Conservation (phyloP, 2,329 filamentous ascomycete genomes). For the Penicillium sp. region DNA sequence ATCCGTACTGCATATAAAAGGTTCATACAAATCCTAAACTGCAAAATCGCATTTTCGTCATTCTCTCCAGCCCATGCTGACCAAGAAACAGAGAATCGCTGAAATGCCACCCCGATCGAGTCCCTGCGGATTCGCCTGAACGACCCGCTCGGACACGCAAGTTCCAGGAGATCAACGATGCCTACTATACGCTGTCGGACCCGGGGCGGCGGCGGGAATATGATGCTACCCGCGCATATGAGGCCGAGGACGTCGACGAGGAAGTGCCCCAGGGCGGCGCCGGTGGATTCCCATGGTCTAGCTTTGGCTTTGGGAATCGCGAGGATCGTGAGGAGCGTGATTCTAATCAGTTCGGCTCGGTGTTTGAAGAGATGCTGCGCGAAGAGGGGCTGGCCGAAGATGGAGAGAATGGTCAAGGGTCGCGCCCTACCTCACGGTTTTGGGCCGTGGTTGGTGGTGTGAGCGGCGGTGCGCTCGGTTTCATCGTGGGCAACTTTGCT, state of each 20-base stretch:
- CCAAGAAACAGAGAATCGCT: constrained; percentile 67
- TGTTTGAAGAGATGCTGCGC: constrained; percentile 87
- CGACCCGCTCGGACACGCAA: constrained; percentile 76
- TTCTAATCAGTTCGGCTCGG: constrained; percentile 81
- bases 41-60: neutral
- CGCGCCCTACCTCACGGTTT: constrained; percentile 67
- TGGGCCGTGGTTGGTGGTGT: constrained; percentile 84
- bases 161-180: constrained; percentile 90
- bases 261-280: constrained; percentile 48
- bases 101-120: constrained; percentile 91
- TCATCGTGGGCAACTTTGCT: constrained; percentile 91
- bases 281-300: constrained; percentile 74
- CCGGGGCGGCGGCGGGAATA: constrained; percentile 75
- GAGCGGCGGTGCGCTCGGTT: constrained; percentile 86
- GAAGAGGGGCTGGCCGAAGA: constrained; percentile 81
- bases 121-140: constrained; percentile 79
- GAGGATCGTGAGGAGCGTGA: constrained; percentile 38
- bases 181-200: constrained; percentile 90
- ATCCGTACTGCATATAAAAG: constrained; percentile 95
- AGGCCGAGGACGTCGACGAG: constrained; percentile 50
- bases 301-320: constrained; percentile 58
- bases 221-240: constrained; percentile 66
- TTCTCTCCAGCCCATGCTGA: constrained; percentile 1
- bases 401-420: constrained; percentile 47
- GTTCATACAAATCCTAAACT: constrained; percentile 42